Evolutionary conservation across 164 flowering plant genomes (phyloP).

Genomic region (Chimonanthus praecox): DNA sequence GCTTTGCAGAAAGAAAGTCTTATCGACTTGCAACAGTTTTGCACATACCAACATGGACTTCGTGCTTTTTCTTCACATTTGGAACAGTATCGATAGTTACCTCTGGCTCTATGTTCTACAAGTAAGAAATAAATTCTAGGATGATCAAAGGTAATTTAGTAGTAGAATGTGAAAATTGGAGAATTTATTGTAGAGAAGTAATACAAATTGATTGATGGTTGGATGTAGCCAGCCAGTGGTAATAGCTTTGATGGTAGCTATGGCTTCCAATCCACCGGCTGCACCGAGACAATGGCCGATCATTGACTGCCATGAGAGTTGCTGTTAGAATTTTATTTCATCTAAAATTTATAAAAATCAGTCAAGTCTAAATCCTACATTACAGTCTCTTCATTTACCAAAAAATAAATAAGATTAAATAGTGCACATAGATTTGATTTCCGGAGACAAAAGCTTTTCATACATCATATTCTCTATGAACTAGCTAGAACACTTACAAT

Average conservation of each 20-base stretch:
- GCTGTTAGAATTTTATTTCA: neutral
- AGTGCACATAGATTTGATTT: neutral
- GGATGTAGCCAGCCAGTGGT: slow-evolving; percentile 71
- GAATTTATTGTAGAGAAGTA: neutral
- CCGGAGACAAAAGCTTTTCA: neutral
- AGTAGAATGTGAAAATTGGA: neutral
- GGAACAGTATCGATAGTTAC: slow-evolving; percentile 77
- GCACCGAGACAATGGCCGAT: slow-evolving; percentile 74
- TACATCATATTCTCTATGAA: neutral
- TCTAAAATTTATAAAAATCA: neutral
- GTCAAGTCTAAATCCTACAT: neutral
- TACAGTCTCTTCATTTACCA: neutral
- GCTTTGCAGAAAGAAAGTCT: neutral
- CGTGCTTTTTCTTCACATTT: slow-evolving; percentile 65
- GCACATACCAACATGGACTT: slow-evolving; percentile 68
- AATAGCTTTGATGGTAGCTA: slow-evolving; percentile 63
- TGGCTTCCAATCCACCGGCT: slow-evolving; percentile 69
- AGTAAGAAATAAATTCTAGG: neutral
- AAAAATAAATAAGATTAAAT: neutral
- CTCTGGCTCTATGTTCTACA: slow-evolving; percentile 52
- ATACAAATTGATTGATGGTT: slow-evolving; percentile 61
- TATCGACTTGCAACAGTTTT: neutral
- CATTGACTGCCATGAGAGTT: slow-evolving; percentile 40
- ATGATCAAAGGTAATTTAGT: neutral
- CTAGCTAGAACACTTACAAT: neutral